A percentile compares a stretch with the other conserved stretches of the same genome.
Conservation (phyloP, 768 basidiomycete species). For the Phallus indusiatus region DNA sequence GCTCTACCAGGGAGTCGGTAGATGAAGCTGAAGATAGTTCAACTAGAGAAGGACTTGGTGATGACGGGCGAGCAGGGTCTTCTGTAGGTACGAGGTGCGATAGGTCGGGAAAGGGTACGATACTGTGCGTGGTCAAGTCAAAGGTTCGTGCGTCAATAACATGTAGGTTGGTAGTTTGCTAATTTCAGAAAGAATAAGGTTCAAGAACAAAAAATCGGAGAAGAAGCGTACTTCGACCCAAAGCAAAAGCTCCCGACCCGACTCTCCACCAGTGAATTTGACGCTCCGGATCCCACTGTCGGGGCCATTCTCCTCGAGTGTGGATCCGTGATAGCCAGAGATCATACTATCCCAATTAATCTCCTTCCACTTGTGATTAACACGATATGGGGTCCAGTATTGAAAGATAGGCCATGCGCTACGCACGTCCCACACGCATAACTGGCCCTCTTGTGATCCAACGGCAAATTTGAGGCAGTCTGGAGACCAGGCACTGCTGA, state of each 20-base stretch:
- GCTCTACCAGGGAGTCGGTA: background rate
- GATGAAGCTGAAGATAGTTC: background rate
- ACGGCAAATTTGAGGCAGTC: slow-evolving; percentile 76
- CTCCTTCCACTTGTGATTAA: slow-evolving; percentile 22
- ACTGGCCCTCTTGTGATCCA: slow-evolving; percentile 71
- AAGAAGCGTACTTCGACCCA: slow-evolving; percentile 70
- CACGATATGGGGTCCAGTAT: slow-evolving; percentile 37
- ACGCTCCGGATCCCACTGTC: slow-evolving; percentile 82
- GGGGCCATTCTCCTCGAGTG: slow-evolving; percentile 33
- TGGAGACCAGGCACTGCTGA: slow-evolving; percentile 69
- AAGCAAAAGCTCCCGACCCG: slow-evolving; percentile 67
- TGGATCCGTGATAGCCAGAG: slow-evolving; percentile 24
- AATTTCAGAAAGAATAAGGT: slow-evolving; percentile 10
- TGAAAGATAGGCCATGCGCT: slow-evolving; percentile 62
- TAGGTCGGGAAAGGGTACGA: slow-evolving; percentile 18
- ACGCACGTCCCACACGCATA: slow-evolving; percentile 78
- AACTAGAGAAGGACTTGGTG: background rate
- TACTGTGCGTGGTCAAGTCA: slow-evolving; percentile 27
- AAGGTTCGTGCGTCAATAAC: slow-evolving; percentile 84
- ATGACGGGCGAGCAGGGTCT: background rate
- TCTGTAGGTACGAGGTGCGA: too few species aligned
- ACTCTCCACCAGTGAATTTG: slow-evolving; percentile 67
- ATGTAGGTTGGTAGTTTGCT: slow-evolving; percentile 80
- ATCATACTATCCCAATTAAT: slow-evolving; percentile 14
- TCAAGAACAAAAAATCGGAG: background rate